These are phyloP conservation scores for Ophiocordyceps camponoti-saundersi DNA, from an alignment of 2,329 filamentous ascomycete species.

Conservation along the genomic window DNA sequence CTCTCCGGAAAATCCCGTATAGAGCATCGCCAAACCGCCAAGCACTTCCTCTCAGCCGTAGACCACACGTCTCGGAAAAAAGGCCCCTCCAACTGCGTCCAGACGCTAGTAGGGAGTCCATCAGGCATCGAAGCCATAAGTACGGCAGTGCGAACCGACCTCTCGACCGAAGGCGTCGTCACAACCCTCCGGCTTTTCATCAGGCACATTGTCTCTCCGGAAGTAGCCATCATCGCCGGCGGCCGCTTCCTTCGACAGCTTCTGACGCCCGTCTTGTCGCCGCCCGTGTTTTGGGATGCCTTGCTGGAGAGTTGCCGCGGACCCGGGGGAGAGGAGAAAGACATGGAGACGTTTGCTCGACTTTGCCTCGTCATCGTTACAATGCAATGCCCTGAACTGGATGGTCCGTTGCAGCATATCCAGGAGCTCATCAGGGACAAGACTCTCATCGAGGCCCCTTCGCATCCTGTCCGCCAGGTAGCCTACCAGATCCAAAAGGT, in stretches of 20 bases:
- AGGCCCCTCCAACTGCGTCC: constrained; percentile 2
- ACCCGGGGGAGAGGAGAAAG: not conserved
- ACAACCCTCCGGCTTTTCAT: constrained; percentile 1
- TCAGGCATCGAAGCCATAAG: constrained; percentile 2
- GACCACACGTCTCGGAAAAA: constrained; percentile 2
- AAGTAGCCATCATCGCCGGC: constrained; percentile 3
- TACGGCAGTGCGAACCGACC: constrained; percentile 3
- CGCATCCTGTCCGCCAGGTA: constrained; percentile 8
- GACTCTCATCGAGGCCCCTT: constrained; percentile 9
- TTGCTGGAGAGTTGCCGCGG: constrained; percentile 1
- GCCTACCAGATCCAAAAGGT: constrained; percentile 22
- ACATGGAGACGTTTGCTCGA: constrained; percentile 4
- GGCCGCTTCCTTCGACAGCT: constrained; percentile 3
- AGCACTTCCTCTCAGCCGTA: constrained; percentile 5
- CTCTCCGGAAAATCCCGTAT: constrained; percentile 2
- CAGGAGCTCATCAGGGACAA: constrained; percentile 8
- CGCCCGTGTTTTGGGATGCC: constrained; percentile 4
- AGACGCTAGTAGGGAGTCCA: constrained; percentile 2
- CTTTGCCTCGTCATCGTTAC: constrained; percentile 5
- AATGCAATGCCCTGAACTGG: not conserved
- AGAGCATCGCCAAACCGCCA: constrained; percentile 3
- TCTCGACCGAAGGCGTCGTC: constrained; percentile 1
- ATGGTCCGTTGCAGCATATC: constrained; percentile 4
- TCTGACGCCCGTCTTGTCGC: constrained; percentile 2
- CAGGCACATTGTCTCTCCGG: constrained; percentile 1